Percentiles rank a stretch among this genome's conserved stretches.
phyloP scores from a whole-genome alignment of 2,329 filamentous ascomycete genomes.

The Lachnellula cervina region DNA sequence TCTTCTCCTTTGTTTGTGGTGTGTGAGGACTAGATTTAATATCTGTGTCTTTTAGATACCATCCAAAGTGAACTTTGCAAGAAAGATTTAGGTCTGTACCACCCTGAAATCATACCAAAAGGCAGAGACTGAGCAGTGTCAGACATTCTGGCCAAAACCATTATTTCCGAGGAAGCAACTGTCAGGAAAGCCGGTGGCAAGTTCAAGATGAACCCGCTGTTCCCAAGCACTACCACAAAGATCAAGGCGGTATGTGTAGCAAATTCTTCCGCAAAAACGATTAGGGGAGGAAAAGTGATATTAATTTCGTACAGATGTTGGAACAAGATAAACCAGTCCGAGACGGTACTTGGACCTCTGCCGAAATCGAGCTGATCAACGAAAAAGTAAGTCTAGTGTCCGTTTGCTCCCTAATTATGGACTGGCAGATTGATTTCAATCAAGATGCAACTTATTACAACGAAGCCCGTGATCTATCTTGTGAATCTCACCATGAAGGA shows the following conservation, averaged over 20 bases:
- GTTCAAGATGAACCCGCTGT: slow-evolving; percentile 43
- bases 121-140: neutral
- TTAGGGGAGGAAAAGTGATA: neutral
- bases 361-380: slow-evolving; percentile 42
- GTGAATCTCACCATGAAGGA: slow-evolving; percentile 45
- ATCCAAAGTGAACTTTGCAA: slow-evolving; percentile 39
- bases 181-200: slow-evolving; percentile 41
- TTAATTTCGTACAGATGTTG: slow-evolving; percentile 29
- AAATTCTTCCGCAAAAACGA: neutral
- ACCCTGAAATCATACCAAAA: neutral
- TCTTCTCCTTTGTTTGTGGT: neutral
- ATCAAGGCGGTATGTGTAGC: slow-evolving; percentile 32
- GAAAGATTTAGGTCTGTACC: slow-evolving; percentile 35
- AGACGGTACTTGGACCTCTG: slow-evolving; percentile 40
- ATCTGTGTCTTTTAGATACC: slow-evolving; percentile 28
- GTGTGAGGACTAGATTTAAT: slow-evolving; percentile 1
- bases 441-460: slow-evolving; percentile 38
- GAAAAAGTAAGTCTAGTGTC: slow-evolving; percentile 33
- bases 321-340: slow-evolving; percentile 39
- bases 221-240: slow-evolving; percentile 40
- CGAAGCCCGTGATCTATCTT: slow-evolving; percentile 42
- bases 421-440: neutral
- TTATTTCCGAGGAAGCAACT: slow-evolving; percentile 37
- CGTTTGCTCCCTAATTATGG: neutral
- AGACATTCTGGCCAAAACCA: slow-evolving; percentile 38